Conservation (phyloP, 768 basidiomycete species). For the Lactarius indigo region DNA sequence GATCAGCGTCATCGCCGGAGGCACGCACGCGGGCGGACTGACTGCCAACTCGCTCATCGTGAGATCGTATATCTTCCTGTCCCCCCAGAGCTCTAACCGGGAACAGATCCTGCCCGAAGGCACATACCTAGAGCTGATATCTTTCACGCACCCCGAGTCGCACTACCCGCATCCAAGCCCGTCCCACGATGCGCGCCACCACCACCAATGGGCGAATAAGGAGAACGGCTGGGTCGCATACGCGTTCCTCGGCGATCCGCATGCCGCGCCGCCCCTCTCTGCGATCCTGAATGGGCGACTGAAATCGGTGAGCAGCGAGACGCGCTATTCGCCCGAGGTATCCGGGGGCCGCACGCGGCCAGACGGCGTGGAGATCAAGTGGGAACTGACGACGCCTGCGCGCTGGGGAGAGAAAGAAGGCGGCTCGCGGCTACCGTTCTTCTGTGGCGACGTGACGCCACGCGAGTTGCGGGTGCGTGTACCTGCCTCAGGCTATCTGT, state of each 20-base stretch:
- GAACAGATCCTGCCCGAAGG: conserved; percentile 51
- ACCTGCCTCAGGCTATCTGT: background rate
- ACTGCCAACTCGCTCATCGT: conserved; percentile 66
- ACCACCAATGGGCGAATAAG: conserved; percentile 52
- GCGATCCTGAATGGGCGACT: conserved; percentile 53
- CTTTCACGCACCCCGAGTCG: conserved; percentile 54
- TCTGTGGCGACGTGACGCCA: conserved; percentile 70
- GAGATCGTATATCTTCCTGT: conserved; percentile 22
- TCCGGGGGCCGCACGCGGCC: conserved; percentile 52
- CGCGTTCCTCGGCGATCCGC: conserved; percentile 52
- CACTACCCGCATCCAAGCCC: conserved; percentile 52
- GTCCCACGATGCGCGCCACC: conserved; percentile 41
- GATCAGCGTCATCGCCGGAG: conserved; percentile 62
- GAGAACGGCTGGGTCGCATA: conserved; percentile 65
- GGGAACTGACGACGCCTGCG: conserved; percentile 50
- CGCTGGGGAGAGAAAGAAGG: conserved; percentile 26
- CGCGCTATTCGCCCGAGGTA: conserved; percentile 43
- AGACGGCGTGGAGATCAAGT: conserved; percentile 54
- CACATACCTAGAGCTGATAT: conserved; percentile 65
- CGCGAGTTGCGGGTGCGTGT: conserved; percentile 48
- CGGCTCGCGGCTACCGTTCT: conserved; percentile 53
- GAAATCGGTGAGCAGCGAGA: conserved; percentile 32
- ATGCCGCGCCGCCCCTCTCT: conserved; percentile 41
- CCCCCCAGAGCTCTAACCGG: background rate
- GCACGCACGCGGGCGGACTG: conserved; percentile 58